Evolutionary conservation across 371 early-diverging fungal genomes (phyloP).

Genomic region (Mortierella sp.): DNA sequence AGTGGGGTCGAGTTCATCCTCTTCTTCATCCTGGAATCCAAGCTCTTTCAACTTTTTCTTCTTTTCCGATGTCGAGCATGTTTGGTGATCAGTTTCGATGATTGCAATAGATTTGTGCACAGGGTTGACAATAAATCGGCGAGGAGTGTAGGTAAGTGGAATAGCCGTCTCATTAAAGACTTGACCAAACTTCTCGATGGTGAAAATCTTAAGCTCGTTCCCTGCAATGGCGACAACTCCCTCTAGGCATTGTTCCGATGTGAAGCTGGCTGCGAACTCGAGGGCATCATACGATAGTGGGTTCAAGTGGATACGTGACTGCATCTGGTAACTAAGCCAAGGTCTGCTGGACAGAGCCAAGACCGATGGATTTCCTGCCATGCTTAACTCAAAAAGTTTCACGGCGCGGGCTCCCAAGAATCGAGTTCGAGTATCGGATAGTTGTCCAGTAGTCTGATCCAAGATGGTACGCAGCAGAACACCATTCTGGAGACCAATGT

Average conservation of each 20-base stretch:
- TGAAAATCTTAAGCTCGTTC: conserved; percentile 84
- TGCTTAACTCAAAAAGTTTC: conserved; percentile 77
- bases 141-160: conserved; percentile 92
- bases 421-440: conserved; percentile 89
- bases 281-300: conserved; percentile 63
- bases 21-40: conserved; percentile 37
- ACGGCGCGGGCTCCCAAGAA: conserved; percentile 92
- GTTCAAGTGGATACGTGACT: conserved; percentile 69
- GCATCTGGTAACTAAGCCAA: conserved; percentile 91
- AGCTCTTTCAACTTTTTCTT: conserved; percentile 60
- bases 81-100: conserved; percentile 89
- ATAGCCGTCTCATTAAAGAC: conserved; percentile 88
- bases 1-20: conserved; percentile 64
- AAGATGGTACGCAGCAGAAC: conserved; percentile 89
- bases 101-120: conserved; percentile 86
- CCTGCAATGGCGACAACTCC: conserved; percentile 92
- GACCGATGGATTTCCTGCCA: conserved; percentile 80
- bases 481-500: conserved; percentile 94
- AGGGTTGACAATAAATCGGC: conserved; percentile 82
- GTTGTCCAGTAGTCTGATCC: conserved; percentile 85
- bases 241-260: conserved; percentile 91
- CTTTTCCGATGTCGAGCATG: conserved; percentile 76
- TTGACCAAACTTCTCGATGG: conserved; percentile 86
- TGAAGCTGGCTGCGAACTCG: conserved; percentile 83
- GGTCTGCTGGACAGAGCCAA: conserved; percentile 90